Percentiles rank a stretch among this genome's conserved stretches.
Evolutionary conservation across 202 grass and related monocot species (phyloP).

Genomic region (Eragrostis tef): DNA sequence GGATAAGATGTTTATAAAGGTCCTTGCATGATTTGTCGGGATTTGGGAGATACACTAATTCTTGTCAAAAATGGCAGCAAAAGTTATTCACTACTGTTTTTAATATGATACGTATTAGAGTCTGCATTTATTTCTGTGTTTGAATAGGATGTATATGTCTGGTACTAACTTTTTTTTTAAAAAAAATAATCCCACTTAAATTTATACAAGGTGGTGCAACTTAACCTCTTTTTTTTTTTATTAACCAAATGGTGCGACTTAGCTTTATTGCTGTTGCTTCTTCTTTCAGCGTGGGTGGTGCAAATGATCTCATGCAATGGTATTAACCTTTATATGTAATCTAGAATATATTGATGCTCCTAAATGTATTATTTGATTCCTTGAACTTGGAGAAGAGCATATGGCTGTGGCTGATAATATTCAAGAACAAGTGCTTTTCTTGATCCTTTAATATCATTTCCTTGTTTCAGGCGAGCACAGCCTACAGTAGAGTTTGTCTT

Average conservation of each 20-base stretch:
- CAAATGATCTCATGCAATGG: conserved; percentile 22
- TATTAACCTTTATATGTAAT: conserved; percentile 32
- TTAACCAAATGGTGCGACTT: neutral
- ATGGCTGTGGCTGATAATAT: neutral
- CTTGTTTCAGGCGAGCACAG: conserved; percentile 73
- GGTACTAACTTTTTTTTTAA: neutral
- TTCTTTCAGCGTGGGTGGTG: neutral
- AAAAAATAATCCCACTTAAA: conserved; percentile 18
- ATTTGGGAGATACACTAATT: conserved; percentile 20
- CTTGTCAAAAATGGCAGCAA: conserved; percentile 6
- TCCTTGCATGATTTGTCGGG: conserved; percentile 34
- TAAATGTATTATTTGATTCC: conserved; percentile 19
- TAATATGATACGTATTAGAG: conserved; percentile 16
- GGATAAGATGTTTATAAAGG: conserved; percentile 30
- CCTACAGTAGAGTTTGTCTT: conserved; percentile 93
- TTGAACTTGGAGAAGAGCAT: conserved; percentile 33
- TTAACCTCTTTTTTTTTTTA: neutral
- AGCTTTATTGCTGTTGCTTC: conserved; percentile 10
- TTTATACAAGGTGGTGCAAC: conserved; percentile 17
- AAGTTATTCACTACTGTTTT: conserved; percentile 32
- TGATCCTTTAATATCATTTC: conserved; percentile 51
- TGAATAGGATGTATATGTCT: conserved; percentile 25
- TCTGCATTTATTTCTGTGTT: conserved; percentile 20
- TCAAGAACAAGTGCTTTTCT: conserved; percentile 24
- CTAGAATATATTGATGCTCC: conserved; percentile 10